Evolutionary conservation across 371 early-diverging fungal genomes (phyloP).

Genomic region (Syncephalastrum monosporum): DNA sequence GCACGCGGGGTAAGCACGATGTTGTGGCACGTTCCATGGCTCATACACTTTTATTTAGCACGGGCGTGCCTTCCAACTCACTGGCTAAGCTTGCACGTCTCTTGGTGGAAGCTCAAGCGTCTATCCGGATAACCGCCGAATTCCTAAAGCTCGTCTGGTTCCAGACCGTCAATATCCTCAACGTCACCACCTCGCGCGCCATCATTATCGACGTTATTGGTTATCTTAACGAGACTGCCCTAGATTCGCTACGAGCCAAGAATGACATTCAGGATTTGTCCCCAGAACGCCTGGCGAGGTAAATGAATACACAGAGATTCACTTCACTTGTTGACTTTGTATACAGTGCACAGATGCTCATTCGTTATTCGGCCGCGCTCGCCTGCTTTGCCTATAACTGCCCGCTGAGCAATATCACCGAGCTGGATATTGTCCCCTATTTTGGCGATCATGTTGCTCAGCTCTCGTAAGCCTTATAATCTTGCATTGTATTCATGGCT

Average conservation of each 20-base stretch:
- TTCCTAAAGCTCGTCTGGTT: conserved; percentile 51
- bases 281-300: conserved; percentile 25
- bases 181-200: conserved; percentile 25
- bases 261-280: conserved; percentile 23
- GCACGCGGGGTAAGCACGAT: conserved; percentile 39
- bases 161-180: conserved; percentile 39
- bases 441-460: conserved; percentile 26
- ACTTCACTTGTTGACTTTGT: not conserved
- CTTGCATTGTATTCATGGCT: not conserved
- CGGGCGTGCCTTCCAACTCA: conserved; percentile 38
- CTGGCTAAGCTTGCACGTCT: conserved; percentile 38
- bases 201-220: conserved; percentile 43
- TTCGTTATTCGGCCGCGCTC: conserved; percentile 40
- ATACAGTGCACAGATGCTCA: conserved; percentile 27
- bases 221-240: conserved; percentile 35
- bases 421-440: conserved; percentile 41
- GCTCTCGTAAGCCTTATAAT: conserved; percentile 27
- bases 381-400: conserved; percentile 44
- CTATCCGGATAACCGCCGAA: conserved; percentile 29
- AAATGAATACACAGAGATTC: conserved; percentile 1
- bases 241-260: conserved; percentile 20
- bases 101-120: conserved; percentile 25
- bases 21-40: not conserved
- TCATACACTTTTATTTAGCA: conserved; percentile 17
- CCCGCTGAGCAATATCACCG: conserved; percentile 32